These are phyloP conservation scores for Wickerhamomyces canadensis DNA, from an alignment of 805 yeast genomes.

Conservation along the genomic window DNA sequence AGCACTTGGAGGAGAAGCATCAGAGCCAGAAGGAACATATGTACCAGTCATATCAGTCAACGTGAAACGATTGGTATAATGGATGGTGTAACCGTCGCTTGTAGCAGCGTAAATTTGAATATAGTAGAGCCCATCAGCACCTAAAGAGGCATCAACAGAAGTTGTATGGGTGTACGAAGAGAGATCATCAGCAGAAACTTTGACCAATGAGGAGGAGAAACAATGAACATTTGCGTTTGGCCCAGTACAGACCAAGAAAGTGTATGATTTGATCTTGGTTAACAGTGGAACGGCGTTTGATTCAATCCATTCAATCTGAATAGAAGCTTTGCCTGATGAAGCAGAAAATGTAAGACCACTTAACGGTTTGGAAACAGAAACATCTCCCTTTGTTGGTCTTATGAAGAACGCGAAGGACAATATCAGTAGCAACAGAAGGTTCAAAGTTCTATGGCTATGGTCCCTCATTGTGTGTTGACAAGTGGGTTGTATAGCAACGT, in stretches of 20 bases:
- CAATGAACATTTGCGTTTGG: constrained; percentile 42
- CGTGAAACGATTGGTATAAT: constrained; percentile 62
- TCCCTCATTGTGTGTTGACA: too few relatives aligned
- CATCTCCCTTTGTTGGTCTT: constrained; percentile 16
- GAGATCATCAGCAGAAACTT: constrained; percentile 27
- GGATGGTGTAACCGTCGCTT: constrained; percentile 44
- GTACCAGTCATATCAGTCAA: constrained; percentile 72
- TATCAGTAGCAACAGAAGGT: not conserved
- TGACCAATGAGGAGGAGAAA: constrained; percentile 26
- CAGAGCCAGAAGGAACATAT: constrained; percentile 37
- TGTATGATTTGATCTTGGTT: constrained; percentile 35
- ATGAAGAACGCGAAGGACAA: not conserved
- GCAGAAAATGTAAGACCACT: constrained; percentile 13
- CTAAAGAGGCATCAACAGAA: constrained; percentile 35
- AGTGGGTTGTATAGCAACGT: too few relatives aligned
- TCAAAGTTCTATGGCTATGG: too few relatives aligned
- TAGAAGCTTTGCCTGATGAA: constrained; percentile 23
- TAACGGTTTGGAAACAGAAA: constrained; percentile 23
- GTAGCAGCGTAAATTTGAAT: constrained; percentile 57
- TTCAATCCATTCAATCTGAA: constrained; percentile 48
- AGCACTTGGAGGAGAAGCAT: constrained; percentile 37
- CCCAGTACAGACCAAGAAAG: constrained; percentile 67
- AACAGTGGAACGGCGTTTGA: constrained; percentile 45
- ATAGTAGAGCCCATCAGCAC: constrained; percentile 63
- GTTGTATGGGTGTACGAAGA: constrained; percentile 34